Base-by-base conservation (phyloP, 148 eudicot genomes). In the Euryodendron excelsum region DNA sequence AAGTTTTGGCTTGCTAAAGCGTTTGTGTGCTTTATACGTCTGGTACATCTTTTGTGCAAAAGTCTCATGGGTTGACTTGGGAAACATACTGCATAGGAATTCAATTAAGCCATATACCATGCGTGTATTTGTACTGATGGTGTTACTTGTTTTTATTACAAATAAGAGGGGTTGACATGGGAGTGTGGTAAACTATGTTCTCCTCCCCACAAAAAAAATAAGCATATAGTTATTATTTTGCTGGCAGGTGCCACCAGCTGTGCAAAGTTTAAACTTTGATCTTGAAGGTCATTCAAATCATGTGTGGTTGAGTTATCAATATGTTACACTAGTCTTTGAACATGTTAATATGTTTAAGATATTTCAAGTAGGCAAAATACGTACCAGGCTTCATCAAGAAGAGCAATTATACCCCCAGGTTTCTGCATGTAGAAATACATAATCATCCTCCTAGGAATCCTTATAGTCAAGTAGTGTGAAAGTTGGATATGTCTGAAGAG, bases 361-460 rank as follows among this genome's bases (percentile, higher is more conserved):
- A 50, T 61, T 58, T 31, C 62, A 78, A 73, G 81, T 48, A 31
- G 73, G 31, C 64, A 72, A 74, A 44, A 69, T 72, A 59, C 89
- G 21, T 93, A 96, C 99, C 99, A 96, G 84, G 99, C 99, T 91
- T 96, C 99, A 76, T 96, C 99, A 79, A 96, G 97, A 86, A 96
- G 99, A 39, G 99, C 87, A 79, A 96, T 96, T 76, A 96, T 90
- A 71, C 99, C 99, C 79, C 99, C 99, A 76, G 97, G 99, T 96
- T 96, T 96, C 99, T 96, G 98, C 86, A 88, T 30, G 60, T 50
- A 81, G 73, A 52, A 69, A 84, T 83, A 28, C 52, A 69, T 27
- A 13, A 62, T 80, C 74, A 77, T 56, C 31, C 63, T 78, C 15
- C 31, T 39, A 20, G 53, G 15, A 6, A 17, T n/a, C 25, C 39